Percentiles rank a stretch among this genome's conserved stretches.
Conservation (phyloP, 2,329 filamentous ascomycete species). For the Fusarium scirpi region DNA sequence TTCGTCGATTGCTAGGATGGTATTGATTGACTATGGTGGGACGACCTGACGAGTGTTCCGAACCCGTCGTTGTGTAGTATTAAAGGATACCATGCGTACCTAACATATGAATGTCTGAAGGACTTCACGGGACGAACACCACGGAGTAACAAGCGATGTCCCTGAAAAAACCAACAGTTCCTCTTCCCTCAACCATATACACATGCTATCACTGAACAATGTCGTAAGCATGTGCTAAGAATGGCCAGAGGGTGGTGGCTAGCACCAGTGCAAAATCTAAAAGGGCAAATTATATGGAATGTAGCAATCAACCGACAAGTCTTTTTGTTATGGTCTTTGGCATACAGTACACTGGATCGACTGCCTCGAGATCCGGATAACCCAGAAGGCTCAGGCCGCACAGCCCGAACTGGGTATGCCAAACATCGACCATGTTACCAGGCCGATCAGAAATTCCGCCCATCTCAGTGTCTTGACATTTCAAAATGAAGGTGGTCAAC, state of each 20-base stretch:
- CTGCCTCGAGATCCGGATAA: slow-evolving; percentile 79
- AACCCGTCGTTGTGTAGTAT: background rate
- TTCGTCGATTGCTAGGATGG: background rate
- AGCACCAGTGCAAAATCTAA: background rate
- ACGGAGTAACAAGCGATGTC: slow-evolving; percentile 41
- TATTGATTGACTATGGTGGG: background rate
- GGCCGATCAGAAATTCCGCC: slow-evolving; percentile 93
- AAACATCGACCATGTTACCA: slow-evolving; percentile 96
- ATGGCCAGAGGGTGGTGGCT: slow-evolving; percentile 68
- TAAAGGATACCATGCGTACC: background rate
- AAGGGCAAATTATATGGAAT: background rate
- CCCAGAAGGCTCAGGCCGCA: slow-evolving; percentile 88
- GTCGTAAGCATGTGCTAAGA: slow-evolving; percentile 73
- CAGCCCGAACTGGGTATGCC: slow-evolving; percentile 91
- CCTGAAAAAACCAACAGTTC: slow-evolving; percentile 46
- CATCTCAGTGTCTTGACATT: slow-evolving; percentile 85
- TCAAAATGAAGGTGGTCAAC: slow-evolving; percentile 83
- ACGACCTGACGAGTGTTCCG: background rate
- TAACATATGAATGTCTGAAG: slow-evolving; percentile 41
- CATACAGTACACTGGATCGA: slow-evolving; percentile 91
- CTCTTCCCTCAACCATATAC: slow-evolving; percentile 79
- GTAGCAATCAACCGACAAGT: slow-evolving; percentile 58
- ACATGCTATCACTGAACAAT: slow-evolving; percentile 65
- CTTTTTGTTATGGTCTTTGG: slow-evolving; percentile 74
- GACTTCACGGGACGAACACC: slow-evolving; percentile 47